Base-by-base conservation (phyloP, 805 yeast species). In the Wickerhamiella slavikovae region DNA sequence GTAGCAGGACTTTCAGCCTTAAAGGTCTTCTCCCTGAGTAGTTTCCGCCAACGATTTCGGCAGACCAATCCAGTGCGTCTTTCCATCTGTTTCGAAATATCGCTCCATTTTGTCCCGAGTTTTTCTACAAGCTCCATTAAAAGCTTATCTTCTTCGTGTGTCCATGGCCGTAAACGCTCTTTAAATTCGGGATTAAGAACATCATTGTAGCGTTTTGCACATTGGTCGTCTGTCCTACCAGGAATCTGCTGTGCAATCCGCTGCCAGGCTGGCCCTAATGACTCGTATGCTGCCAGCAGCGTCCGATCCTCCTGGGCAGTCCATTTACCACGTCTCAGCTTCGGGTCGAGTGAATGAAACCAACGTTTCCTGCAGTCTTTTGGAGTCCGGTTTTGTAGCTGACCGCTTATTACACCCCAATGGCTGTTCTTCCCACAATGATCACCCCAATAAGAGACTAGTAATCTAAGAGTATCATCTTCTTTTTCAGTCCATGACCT, bases 201-300 rank as follows among this genome's bases (percentile, higher is more conserved):
- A 44, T 83, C 95, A 11, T 72, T 68, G 47, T 78, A 83, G 42
- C 95, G 57, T 45, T 83, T 83, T 2, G 93, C 78, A 56, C 96
- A 83, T 54, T 83, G 95, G 49, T 82, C 94, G 44, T 82, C 93
- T 1, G 92, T 83, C 45, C 95, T 60, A 4, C 93, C 92, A 3
- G 68, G 66, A 9, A 83, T 75, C 30, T 66, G 71, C 29, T 60
- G 52, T 0, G 93, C 70, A 8, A 83, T 82, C 41, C 72, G 72
- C 37, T 76, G 77, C 95, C 95, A 83, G 18, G 71, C 64, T 0
- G 92, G 63, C 0, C 95, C 95, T 46, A 66, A 62, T 38, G 59
- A 62, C 28, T 64, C 55, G 47, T 65, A 76, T 2, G 89, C 80
- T 29, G 60, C 57, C 15, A 73, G 44, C 22, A 83, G 56, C 22